Conservation (phyloP, 495 filamentous ascomycete species). For the Talaromyces trachyspermus region DNA sequence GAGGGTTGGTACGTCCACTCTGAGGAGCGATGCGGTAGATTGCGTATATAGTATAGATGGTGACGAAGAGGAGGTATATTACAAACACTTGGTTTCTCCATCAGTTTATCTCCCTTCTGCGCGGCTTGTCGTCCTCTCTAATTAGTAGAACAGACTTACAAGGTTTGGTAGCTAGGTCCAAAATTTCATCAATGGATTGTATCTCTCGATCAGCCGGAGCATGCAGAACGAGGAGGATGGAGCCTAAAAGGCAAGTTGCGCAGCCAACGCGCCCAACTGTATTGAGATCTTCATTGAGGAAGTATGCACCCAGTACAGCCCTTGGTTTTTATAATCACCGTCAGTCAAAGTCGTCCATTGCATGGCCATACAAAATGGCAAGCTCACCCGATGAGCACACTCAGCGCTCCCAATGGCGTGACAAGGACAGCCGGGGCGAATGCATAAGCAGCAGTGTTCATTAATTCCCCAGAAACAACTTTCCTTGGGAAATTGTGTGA, state of each 20-base stretch:
- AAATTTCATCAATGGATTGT: slow-evolving; percentile 75
- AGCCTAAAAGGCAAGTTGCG: slow-evolving; percentile 91
- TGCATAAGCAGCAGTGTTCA: slow-evolving; percentile 95
- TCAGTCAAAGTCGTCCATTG: slow-evolving; percentile 21
- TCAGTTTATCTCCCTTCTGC: no score
- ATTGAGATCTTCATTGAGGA: slow-evolving; percentile 85
- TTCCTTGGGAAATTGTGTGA: no score
- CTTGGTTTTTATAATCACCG: slow-evolving; percentile 30
- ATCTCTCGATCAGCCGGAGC: slow-evolving; percentile 91
- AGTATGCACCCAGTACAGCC: slow-evolving; percentile 88
- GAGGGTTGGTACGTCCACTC: slow-evolving; percentile 87
- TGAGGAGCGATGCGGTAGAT: slow-evolving; percentile 85
- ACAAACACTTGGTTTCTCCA: slow-evolving; percentile 88
- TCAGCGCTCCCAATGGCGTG: slow-evolving; percentile 85
- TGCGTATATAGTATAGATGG: slow-evolving; percentile 80
- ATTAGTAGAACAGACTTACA: slow-evolving; percentile 60
- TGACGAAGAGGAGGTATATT: slow-evolving; percentile 68
- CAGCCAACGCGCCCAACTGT: slow-evolving; percentile 88
- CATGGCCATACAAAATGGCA: neutral
- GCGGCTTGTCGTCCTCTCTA: no score
- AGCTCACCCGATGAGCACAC: slow-evolving; percentile 79
- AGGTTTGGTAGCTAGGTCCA: slow-evolving; percentile 79
- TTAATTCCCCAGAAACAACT: slow-evolving; percentile 80
- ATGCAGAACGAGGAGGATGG: slow-evolving; percentile 94
- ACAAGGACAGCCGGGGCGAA: slow-evolving; percentile 97